A percentile compares a stretch with the other conserved stretches of the same genome.
Conservation (phyloP, 257 asterid genomes). For the Solanum tacnaense region DNA sequence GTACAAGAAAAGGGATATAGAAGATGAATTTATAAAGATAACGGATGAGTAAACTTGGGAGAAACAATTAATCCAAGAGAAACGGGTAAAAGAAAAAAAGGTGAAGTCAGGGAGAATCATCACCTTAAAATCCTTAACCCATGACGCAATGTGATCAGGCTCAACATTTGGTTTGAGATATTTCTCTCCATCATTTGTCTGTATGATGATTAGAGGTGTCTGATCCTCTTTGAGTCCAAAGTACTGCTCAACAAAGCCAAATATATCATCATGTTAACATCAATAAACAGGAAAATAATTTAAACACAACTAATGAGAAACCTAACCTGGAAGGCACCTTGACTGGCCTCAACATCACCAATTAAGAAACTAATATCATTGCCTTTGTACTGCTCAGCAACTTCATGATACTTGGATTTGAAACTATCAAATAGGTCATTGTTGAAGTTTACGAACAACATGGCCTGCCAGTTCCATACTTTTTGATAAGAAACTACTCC, state of each 20-base stretch:
- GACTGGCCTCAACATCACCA: slow-evolving; percentile 79
- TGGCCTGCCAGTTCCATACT: slow-evolving; percentile 45
- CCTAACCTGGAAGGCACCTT: slow-evolving; percentile 91
- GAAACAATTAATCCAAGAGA: not conserved
- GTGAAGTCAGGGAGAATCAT: not conserved
- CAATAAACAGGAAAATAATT: not conserved
- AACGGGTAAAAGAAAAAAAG: not conserved
- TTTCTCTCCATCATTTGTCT: slow-evolving; percentile 52
- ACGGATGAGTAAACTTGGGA: not conserved
- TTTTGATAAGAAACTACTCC: not conserved
- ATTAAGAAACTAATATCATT: slow-evolving; percentile 54
- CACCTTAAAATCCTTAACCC: slow-evolving; percentile 83
- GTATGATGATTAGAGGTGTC: slow-evolving; percentile 74
- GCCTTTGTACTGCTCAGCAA: slow-evolving; percentile 63
- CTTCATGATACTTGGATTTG: slow-evolving; percentile 60
- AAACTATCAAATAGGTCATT: slow-evolving; percentile 51
- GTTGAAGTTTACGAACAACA: slow-evolving; percentile 63
- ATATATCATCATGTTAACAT: slow-evolving; percentile 4
- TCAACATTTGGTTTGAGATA: slow-evolving; percentile 65
- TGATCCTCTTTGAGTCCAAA: slow-evolving; percentile 83
- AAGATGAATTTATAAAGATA: not conserved
- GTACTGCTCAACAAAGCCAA: slow-evolving; percentile 36
- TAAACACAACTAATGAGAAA: not conserved
- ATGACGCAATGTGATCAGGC: slow-evolving; percentile 63
- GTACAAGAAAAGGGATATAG: not conserved